phyloP scores from a whole-genome alignment of 768 basidiomycete species.

The Naganishia randhawae region DNA sequence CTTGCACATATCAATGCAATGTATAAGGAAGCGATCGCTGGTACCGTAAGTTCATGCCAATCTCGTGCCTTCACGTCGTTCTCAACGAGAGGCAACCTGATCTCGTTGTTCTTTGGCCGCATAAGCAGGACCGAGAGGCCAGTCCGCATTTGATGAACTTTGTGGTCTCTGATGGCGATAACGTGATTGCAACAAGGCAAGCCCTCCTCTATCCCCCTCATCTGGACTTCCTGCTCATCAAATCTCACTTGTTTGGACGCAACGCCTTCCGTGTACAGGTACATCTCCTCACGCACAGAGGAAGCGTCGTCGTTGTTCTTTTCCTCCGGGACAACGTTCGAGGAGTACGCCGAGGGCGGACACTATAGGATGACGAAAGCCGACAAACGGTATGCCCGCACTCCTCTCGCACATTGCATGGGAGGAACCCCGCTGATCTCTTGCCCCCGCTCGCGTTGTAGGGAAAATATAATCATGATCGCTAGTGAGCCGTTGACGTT shows the following conservation, averaged over 20 bases:
- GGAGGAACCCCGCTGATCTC: background rate
- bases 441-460: background rate
- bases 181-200: slow-evolving; percentile 78
- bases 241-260: background rate
- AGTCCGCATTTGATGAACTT: slow-evolving; percentile 91
- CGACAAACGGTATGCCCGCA: slow-evolving; percentile 63
- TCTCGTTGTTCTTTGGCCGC: background rate
- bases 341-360: slow-evolving; percentile 79
- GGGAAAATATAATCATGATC: slow-evolving; percentile 85
- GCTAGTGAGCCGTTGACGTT: slow-evolving; percentile 88
- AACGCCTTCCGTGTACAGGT: slow-evolving; percentile 53
- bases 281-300: slow-evolving; percentile 84
- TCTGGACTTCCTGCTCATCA: background rate
- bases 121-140: background rate
- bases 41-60: background rate
- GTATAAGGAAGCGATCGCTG: slow-evolving; percentile 67
- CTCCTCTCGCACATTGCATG: background rate
- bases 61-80: no score
- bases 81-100: background rate
- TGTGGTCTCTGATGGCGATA: slow-evolving; percentile 90
- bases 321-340: slow-evolving; percentile 90
- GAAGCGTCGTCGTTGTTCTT: slow-evolving; percentile 96
- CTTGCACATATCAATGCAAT: slow-evolving; percentile 73
- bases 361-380: slow-evolving; percentile 93
- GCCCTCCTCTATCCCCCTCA: slow-evolving; percentile 8